A percentile compares a stretch with the other conserved stretches of the same genome.
These are phyloP conservation scores for Pseudogymnoascus verrucosus DNA, from an alignment of 2,329 filamentous ascomycete species.

Conservation along the genomic window DNA sequence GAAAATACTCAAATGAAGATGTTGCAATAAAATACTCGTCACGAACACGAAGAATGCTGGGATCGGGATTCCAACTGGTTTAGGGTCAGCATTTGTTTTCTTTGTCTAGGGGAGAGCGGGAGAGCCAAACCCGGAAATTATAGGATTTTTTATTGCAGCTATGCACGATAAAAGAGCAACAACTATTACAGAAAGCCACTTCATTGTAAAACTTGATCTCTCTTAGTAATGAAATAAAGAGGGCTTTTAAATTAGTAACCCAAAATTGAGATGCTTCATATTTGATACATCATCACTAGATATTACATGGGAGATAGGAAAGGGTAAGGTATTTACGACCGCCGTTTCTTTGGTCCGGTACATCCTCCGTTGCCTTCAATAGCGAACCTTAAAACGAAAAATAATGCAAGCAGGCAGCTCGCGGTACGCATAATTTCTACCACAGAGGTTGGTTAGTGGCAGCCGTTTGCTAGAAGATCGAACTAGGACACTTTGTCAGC, in stretches of 20 bases:
- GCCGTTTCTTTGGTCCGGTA: not conserved
- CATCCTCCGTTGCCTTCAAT: not conserved
- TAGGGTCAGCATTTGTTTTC: not conserved
- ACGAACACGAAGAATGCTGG: slow-evolving; percentile 41
- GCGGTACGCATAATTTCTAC: not conserved
- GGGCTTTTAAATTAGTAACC: not conserved
- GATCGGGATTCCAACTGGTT: slow-evolving; percentile 44
- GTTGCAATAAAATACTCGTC: slow-evolving; percentile 45
- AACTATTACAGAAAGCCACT: not conserved
- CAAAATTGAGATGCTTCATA: not conserved
- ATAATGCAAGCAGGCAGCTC: not conserved
- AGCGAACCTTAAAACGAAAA: not conserved
- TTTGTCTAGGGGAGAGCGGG: not conserved
- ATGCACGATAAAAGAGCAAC: not conserved
- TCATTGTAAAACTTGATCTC: not conserved
- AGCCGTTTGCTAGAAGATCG: not conserved
- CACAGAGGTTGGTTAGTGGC: not conserved
- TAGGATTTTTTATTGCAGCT: not conserved
- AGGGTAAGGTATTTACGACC: not conserved
- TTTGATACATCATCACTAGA: not conserved
- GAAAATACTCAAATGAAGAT: slow-evolving; percentile 48
- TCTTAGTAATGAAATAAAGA: not conserved
- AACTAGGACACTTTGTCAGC: not conserved
- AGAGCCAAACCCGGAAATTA: not conserved
- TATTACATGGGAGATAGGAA: not conserved